A percentile compares a stretch with the other conserved stretches of the same genome.
Conservation (phyloP, 495 filamentous ascomycete species). For the Aspergillus carlsbadensis region DNA sequence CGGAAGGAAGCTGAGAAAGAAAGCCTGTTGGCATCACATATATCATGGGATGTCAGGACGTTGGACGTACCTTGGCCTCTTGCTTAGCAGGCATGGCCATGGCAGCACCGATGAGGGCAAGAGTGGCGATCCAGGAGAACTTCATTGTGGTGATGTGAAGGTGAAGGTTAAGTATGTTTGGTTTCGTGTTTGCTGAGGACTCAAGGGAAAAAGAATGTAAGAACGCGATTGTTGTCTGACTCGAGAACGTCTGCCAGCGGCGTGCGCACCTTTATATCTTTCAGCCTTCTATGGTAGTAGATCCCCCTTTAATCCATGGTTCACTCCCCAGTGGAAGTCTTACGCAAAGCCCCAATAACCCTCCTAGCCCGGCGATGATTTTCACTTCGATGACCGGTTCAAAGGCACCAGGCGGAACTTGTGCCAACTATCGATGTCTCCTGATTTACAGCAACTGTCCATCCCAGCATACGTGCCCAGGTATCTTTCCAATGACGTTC, state of each 20-base stretch:
- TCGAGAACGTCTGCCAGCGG: not conserved
- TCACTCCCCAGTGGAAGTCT: not conserved
- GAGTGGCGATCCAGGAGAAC: slow-evolving; percentile 7
- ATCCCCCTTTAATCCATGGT: not conserved
- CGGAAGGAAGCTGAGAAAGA: slow-evolving; percentile 1
- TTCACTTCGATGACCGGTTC: not conserved
- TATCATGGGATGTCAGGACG: not conserved
- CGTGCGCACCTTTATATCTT: not conserved
- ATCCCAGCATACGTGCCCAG: too few species aligned
- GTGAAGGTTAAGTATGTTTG: not conserved
- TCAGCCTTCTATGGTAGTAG: too few species aligned
- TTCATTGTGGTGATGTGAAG: not conserved
- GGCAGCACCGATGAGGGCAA: slow-evolving; percentile 10
- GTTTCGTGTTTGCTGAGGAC: not conserved
- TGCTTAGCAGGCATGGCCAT: slow-evolving; percentile 2
- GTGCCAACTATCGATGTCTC: too few species aligned
- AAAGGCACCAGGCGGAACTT: too few species aligned
- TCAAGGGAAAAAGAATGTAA: not conserved
- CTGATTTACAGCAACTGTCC: too few species aligned
- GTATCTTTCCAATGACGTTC: too few species aligned
- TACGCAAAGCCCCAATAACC: not conserved
- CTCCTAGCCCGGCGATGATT: not conserved
- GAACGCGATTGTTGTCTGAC: not conserved
- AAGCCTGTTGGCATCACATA: not conserved
- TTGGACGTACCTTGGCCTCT: not conserved